A percentile compares a stretch with the other conserved stretches of the same genome.
Evolutionary conservation across 2,329 filamentous ascomycete genomes (phyloP).

Genomic region (Clonostachys rhizophaga): DNA sequence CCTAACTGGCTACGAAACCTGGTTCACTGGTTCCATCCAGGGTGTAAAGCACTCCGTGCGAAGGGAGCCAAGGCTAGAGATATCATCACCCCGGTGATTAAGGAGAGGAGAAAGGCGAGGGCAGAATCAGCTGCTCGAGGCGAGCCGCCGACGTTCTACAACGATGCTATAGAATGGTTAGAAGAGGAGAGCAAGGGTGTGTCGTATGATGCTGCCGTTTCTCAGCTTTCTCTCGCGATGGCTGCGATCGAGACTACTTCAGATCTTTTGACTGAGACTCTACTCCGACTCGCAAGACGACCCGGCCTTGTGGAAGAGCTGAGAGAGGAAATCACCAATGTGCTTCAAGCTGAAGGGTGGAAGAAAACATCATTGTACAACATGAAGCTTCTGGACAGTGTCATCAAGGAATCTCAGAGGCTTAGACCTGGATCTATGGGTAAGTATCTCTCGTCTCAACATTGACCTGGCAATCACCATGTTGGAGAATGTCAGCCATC

Average conservation of each 20-base stretch:
- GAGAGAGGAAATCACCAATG: slow-evolving; percentile 28
- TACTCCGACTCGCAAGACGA: slow-evolving; percentile 28
- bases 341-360: slow-evolving; percentile 20
- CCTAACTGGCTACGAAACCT: slow-evolving; percentile 39
- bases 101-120: slow-evolving; percentile 24
- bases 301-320: slow-evolving; percentile 26
- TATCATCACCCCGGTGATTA: slow-evolving; percentile 28
- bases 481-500: slow-evolving; percentile 30
- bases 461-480: background rate
- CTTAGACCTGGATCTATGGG: slow-evolving; percentile 14
- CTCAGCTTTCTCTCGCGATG: slow-evolving; percentile 37
- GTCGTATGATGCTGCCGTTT: slow-evolving; percentile 44
- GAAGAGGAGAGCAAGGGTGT: slow-evolving; percentile 39
- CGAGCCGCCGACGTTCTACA: slow-evolving; percentile 25
- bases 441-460: background rate
- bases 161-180: slow-evolving; percentile 40
- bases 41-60: background rate
- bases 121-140: slow-evolving; percentile 10
- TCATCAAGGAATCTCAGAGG: slow-evolving; percentile 44
- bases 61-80: background rate
- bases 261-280: slow-evolving; percentile 7
- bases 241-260: slow-evolving; percentile 39
- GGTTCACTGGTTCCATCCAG: slow-evolving; percentile 2
- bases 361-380: slow-evolving; percentile 35
- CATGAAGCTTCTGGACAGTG: slow-evolving; percentile 41